Percentiles rank a stretch among this genome's conserved stretches.
Evolutionary conservation across 2,329 filamentous ascomycete species (phyloP).

Genomic region (Colletotrichum sp.): DNA sequence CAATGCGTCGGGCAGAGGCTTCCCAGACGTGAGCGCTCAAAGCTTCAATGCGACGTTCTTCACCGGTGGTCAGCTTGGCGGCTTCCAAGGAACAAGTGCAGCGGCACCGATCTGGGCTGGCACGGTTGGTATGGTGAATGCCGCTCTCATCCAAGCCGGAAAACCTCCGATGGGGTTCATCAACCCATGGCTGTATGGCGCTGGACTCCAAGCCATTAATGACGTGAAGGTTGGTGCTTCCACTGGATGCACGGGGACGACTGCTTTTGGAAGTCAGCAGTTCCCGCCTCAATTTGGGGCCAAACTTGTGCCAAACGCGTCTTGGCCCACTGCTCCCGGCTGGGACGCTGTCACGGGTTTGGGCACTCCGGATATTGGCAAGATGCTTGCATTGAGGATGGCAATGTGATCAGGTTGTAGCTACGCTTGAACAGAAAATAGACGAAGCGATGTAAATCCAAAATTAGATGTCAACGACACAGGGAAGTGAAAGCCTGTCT

Average conservation of each 20-base stretch:
- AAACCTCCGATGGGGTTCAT: conserved; percentile 61
- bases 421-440: background rate
- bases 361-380: conserved; percentile 49
- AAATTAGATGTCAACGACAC: background rate
- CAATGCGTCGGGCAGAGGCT: conserved; percentile 55
- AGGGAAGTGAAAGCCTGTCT: background rate
- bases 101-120: conserved; percentile 67
- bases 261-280: conserved; percentile 5
- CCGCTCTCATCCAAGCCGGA: conserved; percentile 59
- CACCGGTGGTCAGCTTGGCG: conserved; percentile 26
- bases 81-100: conserved; percentile 41
- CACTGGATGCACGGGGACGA: conserved; percentile 33
- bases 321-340: conserved; percentile 32
- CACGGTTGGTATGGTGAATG: conserved; percentile 69
- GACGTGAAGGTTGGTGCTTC: conserved; percentile 40
- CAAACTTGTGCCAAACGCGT: conserved; percentile 28
- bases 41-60: conserved; percentile 24
- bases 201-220: conserved; percentile 32
- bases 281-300: conserved; percentile 25
- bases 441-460: background rate
- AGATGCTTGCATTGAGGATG: conserved; percentile 26
- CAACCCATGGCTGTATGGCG: conserved; percentile 65
- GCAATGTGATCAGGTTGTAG: background rate
- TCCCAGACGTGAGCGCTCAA: conserved; percentile 63
- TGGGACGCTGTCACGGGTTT: conserved; percentile 45